Conservation (phyloP, 2,329 filamentous ascomycete genomes). For the Graphilbum sp. region DNA sequence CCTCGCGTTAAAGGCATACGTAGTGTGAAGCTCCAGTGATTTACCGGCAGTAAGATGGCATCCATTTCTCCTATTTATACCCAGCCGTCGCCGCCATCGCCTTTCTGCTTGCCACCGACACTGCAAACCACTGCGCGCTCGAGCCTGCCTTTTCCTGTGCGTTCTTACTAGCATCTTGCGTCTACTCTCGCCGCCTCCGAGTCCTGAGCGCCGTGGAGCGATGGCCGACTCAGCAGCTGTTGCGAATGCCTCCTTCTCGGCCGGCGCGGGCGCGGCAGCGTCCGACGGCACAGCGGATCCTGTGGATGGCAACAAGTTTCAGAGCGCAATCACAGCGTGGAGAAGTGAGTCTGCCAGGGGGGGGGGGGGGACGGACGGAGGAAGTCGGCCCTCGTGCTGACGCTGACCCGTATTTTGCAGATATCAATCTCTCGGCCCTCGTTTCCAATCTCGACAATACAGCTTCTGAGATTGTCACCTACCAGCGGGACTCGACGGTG, state of each 20-base stretch:
- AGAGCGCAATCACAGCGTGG: slow-evolving; percentile 91
- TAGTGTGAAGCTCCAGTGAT: too few species aligned
- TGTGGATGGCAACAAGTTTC: slow-evolving; percentile 78
- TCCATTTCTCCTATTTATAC: not conserved
- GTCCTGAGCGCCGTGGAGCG: not conserved
- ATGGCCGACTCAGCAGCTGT: slow-evolving; percentile 9
- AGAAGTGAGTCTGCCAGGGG: slow-evolving; percentile 45
- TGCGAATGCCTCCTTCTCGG: slow-evolving; percentile 4
- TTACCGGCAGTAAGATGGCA: too few species aligned
- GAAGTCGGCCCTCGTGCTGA: too few species aligned
- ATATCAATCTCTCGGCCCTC: slow-evolving; percentile 71
- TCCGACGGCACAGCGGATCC: slow-evolving; percentile 4
- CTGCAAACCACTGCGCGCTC: too few species aligned
- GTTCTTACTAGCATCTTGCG: not conserved
- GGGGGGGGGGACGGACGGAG: slow-evolving; percentile 2
- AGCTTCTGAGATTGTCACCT: slow-evolving; percentile 85
- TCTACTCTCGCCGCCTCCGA: not conserved
- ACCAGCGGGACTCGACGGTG: slow-evolving; percentile 88
- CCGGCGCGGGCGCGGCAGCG: slow-evolving; percentile 2
- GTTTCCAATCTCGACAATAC: slow-evolving; percentile 78
- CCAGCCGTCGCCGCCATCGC: not conserved
- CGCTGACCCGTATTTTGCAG: too few species aligned
- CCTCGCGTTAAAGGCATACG: too few species aligned
- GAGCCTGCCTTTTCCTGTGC: not conserved
- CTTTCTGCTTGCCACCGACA: too few species aligned